Conservation (phyloP, 371 early-diverging fungal species). For the Apophysomyces variabilis region DNA sequence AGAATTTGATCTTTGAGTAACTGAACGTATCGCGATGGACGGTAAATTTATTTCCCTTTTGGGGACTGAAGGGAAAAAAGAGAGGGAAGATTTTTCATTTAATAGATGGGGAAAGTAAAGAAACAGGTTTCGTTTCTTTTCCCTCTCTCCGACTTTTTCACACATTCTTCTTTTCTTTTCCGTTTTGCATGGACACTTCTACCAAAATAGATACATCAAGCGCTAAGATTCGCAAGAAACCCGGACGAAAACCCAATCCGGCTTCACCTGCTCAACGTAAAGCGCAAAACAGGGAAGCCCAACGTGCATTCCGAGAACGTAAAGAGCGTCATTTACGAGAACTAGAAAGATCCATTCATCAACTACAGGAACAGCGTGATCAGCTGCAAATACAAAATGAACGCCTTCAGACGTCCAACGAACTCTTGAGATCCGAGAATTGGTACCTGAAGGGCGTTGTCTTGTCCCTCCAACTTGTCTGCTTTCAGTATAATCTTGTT, state of each 20-base stretch:
- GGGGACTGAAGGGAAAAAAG: not conserved
- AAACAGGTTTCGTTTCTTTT: too few relatives aligned
- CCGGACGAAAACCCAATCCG: conserved; percentile 86
- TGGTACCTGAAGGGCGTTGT: conserved; percentile 63
- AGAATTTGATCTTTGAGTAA: too few relatives aligned
- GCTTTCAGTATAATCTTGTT: conserved; percentile 48
- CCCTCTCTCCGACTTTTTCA: too few relatives aligned
- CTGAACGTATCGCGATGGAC: too few relatives aligned
- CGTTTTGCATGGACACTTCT: not conserved
- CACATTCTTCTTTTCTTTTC: too few relatives aligned
- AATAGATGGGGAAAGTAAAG: not conserved
- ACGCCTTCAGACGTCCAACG: conserved; percentile 56
- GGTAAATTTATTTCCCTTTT: not conserved
- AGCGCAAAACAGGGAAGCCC: conserved; percentile 84
- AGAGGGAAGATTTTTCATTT: not conserved
- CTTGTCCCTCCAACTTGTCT: conserved; percentile 56
- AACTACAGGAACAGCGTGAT: conserved; percentile 65
- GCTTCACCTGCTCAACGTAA: conserved; percentile 75
- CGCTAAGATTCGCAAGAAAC: conserved; percentile 66
- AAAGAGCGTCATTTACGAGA: conserved; percentile 75
- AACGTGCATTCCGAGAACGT: conserved; percentile 83
- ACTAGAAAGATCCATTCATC: conserved; percentile 69
- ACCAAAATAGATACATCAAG: not conserved
- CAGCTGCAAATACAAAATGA: conserved; percentile 53
- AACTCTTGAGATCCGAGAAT: conserved; percentile 67